Evolutionary conservation across 129 eudicot species (phyloP).

Genomic region (Logfia minima): DNA sequence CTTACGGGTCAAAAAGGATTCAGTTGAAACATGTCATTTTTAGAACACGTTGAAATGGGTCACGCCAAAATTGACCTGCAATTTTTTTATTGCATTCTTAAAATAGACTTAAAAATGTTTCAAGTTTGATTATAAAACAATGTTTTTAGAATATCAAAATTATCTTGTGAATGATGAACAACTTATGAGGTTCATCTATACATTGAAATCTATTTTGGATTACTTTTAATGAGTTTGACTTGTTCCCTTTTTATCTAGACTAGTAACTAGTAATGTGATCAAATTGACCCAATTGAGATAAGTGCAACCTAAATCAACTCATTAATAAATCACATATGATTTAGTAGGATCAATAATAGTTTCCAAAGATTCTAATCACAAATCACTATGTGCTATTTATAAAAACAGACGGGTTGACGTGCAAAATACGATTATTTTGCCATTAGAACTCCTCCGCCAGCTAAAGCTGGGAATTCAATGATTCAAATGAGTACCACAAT

Average conservation of each 20-base stretch:
- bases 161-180: neutral
- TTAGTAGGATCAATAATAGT: constrained; percentile 50
- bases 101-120: too few species aligned
- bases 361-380: neutral
- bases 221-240: too few species aligned
- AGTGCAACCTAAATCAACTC: too few species aligned
- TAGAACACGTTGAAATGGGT: neutral
- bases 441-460: constrained; percentile 84
- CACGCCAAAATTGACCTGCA: neutral
- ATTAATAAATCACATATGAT: too few species aligned
- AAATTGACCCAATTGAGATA: too few species aligned
- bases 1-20: neutral
- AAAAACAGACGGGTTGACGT: constrained; percentile 62
- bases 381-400: neutral
- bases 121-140: neutral
- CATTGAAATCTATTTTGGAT: too few species aligned
- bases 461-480: constrained; percentile 73
- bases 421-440: constrained; percentile 88
- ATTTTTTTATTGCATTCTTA: neutral
- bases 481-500: constrained; percentile 65
- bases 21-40: neutral
- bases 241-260: neutral
- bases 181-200: neutral
- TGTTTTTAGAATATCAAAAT: too few species aligned
- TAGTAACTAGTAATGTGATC: too few species aligned